Percentiles rank a stretch among this genome's conserved stretches.
Evolutionary conservation across 2,329 filamentous ascomycete genomes (phyloP).

Genomic region (Penicillium sp.): DNA sequence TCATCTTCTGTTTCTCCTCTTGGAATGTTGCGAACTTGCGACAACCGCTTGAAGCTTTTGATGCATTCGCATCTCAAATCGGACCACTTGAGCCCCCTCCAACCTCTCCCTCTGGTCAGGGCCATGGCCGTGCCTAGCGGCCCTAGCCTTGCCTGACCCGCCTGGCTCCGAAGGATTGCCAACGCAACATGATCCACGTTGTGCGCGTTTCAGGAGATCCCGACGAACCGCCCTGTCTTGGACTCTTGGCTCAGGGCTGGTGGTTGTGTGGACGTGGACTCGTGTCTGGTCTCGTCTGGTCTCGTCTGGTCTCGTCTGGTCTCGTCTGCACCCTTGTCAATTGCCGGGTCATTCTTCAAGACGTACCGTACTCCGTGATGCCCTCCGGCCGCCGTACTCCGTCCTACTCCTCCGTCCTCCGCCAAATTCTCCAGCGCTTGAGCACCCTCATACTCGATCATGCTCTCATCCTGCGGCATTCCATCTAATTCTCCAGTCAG

Average conservation of each 20-base stretch:
- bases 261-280: neutral
- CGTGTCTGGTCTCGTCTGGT: neutral
- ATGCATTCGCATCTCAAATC: neutral
- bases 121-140: neutral
- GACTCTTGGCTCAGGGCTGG: neutral
- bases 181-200: slow-evolving; percentile 15
- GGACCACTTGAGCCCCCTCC: neutral
- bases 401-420: neutral
- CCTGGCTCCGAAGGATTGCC: slow-evolving; percentile 11
- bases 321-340: neutral
- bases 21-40: neutral
- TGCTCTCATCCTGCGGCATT: neutral
- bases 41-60: neutral
- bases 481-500: too few relatives aligned
- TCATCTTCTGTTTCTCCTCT: neutral
- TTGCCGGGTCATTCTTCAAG: neutral
- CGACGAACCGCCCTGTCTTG: neutral
- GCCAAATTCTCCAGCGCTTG: neutral
- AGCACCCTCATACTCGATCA: neutral
- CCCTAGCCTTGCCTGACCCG: neutral
- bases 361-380: neutral
- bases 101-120: neutral
- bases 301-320: neutral
- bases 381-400: neutral
- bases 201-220: slow-evolving; percentile 11